A percentile compares a stretch with the other conserved stretches of the same genome.
Conservation (phyloP, 805 yeast genomes). For the Starmerella vitae region DNA sequence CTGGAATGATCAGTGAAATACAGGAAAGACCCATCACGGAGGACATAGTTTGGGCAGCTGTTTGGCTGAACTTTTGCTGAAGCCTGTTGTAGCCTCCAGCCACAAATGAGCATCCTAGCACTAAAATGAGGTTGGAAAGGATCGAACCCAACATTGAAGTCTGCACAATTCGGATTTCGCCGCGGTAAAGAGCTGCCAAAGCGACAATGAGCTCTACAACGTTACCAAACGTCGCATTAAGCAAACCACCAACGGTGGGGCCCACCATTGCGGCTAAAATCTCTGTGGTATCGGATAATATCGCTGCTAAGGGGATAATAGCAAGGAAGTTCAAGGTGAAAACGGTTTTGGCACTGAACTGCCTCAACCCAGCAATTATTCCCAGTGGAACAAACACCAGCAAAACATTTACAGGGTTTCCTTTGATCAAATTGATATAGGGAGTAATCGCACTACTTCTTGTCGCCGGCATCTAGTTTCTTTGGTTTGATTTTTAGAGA, state of each 20-base stretch:
- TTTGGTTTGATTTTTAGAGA: no score
- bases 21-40: constrained; percentile 85
- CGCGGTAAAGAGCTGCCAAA: constrained; percentile 69
- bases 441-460: neutral
- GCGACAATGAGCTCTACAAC: constrained; percentile 96
- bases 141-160: constrained; percentile 95
- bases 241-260: constrained; percentile 80
- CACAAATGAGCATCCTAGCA: constrained; percentile 87
- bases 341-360: constrained; percentile 40
- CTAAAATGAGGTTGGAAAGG: constrained; percentile 73
- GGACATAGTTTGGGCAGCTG: constrained; percentile 96
- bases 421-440: constrained; percentile 11
- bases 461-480: no score
- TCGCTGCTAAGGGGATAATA: constrained; percentile 82
- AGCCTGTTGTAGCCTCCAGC: constrained; percentile 82
- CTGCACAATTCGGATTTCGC: constrained; percentile 87
- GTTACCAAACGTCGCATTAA: constrained; percentile 95
- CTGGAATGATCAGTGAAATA: constrained; percentile 81
- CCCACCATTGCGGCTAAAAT: constrained; percentile 80
- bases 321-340: constrained; percentile 76
- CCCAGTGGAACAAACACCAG: constrained; percentile 85
- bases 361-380: constrained; percentile 49
- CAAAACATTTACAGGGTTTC: constrained; percentile 45
- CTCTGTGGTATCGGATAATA: constrained; percentile 86
- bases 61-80: constrained; percentile 82